phyloP scores from a whole-genome alignment of 805 yeast genomes.

The Lachancea waltii region DNA sequence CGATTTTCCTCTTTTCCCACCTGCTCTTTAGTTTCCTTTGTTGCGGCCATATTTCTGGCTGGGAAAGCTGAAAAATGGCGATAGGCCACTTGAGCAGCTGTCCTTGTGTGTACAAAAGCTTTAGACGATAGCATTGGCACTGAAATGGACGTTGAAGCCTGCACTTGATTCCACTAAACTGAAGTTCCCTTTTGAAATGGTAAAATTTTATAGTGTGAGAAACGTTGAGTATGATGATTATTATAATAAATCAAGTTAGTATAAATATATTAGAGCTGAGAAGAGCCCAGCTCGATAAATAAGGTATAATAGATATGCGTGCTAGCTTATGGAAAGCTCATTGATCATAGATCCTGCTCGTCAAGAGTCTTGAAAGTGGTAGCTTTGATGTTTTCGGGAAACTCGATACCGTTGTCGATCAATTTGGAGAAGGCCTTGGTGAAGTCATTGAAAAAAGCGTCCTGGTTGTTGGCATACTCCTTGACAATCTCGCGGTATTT shows the following conservation, averaged over 20 bases:
- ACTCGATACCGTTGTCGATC: slow-evolving; percentile 68
- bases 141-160: background rate
- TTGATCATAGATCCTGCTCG: slow-evolving; percentile 50
- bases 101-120: background rate
- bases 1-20: background rate
- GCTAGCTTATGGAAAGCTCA: too few species aligned
- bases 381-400: slow-evolving; percentile 43
- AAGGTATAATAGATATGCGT: too few species aligned
- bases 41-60: background rate
- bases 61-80: slow-evolving; percentile 1
- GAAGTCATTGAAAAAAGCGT: slow-evolving; percentile 56
- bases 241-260: too few species aligned
- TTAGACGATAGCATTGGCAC: slow-evolving; percentile 2
- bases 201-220: too few species aligned
- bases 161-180: too few species aligned
- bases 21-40: background rate
- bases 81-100: background rate
- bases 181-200: too few species aligned
- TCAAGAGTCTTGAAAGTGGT: slow-evolving; percentile 59
- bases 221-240: too few species aligned
- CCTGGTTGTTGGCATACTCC: slow-evolving; percentile 60
- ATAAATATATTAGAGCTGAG: too few species aligned
- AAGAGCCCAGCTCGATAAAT: too few species aligned
- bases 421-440: slow-evolving; percentile 61
- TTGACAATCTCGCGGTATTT: slow-evolving; percentile 55